A percentile compares a stretch with the other conserved stretches of the same genome.
Conservation (phyloP, 257 asterid species). For the Parsonsia alboflavescens region DNA sequence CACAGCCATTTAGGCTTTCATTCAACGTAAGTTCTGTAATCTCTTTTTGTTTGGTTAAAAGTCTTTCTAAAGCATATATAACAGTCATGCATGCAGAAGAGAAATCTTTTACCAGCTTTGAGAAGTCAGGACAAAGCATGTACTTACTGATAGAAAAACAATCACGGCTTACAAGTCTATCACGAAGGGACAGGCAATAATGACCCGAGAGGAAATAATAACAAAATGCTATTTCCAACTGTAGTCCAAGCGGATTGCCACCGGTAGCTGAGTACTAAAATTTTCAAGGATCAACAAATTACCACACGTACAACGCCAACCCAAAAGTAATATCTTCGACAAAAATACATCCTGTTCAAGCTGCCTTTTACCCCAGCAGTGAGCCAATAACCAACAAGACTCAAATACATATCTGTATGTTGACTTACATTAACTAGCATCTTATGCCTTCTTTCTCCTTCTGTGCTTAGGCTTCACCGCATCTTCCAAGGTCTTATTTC, state of each 20-base stretch:
- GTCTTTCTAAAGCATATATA: too few relatives aligned
- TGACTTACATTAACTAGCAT: slow-evolving; percentile 31
- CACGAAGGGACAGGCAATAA: neutral
- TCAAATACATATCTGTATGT: neutral
- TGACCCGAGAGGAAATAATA: neutral
- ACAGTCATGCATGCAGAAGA: neutral
- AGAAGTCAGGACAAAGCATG: neutral
- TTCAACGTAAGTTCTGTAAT: too few relatives aligned
- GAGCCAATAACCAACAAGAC: neutral
- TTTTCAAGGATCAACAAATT: neutral
- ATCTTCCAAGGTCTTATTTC: slow-evolving; percentile 57
- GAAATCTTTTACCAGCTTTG: neutral
- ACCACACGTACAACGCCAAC: neutral
- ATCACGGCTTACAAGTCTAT: neutral
- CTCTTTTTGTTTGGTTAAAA: too few relatives aligned
- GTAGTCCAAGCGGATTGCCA: neutral
- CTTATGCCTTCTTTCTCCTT: slow-evolving; percentile 48
- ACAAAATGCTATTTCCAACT: neutral
- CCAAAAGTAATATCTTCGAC: neutral
- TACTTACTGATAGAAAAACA: neutral
- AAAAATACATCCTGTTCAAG: neutral
- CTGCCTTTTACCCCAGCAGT: neutral
- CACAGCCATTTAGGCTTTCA: neutral
- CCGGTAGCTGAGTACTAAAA: neutral
- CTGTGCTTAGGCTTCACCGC: slow-evolving; percentile 87